Conservation (phyloP, 768 basidiomycete species). For the Amanita pseudoporphyria region DNA sequence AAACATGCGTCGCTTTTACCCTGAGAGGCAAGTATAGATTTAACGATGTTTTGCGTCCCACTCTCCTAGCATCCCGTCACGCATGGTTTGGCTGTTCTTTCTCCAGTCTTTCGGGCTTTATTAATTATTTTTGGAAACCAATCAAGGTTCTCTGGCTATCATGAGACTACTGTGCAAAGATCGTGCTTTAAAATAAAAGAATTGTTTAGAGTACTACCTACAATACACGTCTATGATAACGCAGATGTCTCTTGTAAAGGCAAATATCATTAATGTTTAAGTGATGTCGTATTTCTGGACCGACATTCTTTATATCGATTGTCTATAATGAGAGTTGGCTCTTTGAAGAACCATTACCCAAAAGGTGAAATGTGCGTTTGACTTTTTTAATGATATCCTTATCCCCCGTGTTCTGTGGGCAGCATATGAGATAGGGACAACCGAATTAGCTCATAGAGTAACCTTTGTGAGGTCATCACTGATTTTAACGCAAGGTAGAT, state of each 20-base stretch:
- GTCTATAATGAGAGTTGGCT: neutral
- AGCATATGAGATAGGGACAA: neutral
- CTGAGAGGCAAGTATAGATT: constrained; percentile 6
- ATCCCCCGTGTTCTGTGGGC: constrained; percentile 58
- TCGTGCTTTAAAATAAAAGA: neutral
- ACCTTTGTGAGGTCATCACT: constrained; percentile 87
- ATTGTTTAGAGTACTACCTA: neutral
- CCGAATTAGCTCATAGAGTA: constrained; percentile 5
- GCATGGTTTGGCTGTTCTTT: neutral
- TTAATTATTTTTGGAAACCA: neutral
- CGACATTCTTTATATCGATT: neutral
- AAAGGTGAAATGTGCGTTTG: constrained; percentile 41
- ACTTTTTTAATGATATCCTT: constrained; percentile 45
- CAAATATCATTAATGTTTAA: no score
- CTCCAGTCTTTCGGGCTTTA: neutral
- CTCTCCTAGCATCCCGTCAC: neutral
- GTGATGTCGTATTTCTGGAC: neutral
- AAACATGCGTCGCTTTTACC: neutral
- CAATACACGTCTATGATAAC: neutral
- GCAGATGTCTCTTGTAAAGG: no score
- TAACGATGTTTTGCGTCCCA: neutral
- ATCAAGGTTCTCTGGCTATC: neutral
- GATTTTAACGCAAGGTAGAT: constrained; percentile 79
- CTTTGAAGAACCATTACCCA: neutral
- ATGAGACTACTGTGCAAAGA: neutral